Evolutionary conservation across 176 grass and related monocot genomes (phyloP).

Genomic region (Lolium multiflorum): DNA sequence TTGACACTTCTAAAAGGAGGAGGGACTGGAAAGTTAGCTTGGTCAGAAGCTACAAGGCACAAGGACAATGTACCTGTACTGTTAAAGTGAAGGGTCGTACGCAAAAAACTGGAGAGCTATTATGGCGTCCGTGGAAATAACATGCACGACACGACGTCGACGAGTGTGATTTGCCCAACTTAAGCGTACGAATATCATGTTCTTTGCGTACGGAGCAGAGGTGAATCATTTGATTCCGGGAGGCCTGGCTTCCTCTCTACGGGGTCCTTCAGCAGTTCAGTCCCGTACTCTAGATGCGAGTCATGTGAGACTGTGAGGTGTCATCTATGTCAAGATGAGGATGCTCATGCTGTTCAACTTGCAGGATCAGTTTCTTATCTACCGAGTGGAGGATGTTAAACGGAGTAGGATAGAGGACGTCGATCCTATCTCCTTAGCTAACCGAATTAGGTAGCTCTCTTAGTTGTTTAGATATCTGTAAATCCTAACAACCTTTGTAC

Average conservation of each 20-base stretch:
- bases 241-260: not conserved
- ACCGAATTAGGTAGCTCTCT: too few relatives aligned
- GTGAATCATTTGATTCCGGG: constrained; percentile 1
- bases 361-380: too few relatives aligned
- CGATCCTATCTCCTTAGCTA: too few relatives aligned
- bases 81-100: not conserved
- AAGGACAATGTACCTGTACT: not conserved
- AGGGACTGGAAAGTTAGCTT: not conserved
- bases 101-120: not conserved
- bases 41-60: not conserved
- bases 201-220: not conserved
- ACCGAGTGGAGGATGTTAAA: too few relatives aligned
- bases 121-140: constrained; percentile 12
- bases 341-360: not conserved
- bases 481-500: too few relatives aligned
- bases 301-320: not conserved
- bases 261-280: not conserved
- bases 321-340: not conserved
- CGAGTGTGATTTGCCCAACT: not conserved
- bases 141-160: not conserved
- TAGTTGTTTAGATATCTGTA: too few relatives aligned
- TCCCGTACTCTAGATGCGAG: not conserved
- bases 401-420: too few relatives aligned
- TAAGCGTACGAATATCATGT: not conserved
- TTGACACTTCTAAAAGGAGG: not conserved